A percentile compares a stretch with the other conserved stretches of the same genome.
phyloP scores from a whole-genome alignment of 2,329 filamentous ascomycete species.

The Biscogniauxia mediterranea region DNA sequence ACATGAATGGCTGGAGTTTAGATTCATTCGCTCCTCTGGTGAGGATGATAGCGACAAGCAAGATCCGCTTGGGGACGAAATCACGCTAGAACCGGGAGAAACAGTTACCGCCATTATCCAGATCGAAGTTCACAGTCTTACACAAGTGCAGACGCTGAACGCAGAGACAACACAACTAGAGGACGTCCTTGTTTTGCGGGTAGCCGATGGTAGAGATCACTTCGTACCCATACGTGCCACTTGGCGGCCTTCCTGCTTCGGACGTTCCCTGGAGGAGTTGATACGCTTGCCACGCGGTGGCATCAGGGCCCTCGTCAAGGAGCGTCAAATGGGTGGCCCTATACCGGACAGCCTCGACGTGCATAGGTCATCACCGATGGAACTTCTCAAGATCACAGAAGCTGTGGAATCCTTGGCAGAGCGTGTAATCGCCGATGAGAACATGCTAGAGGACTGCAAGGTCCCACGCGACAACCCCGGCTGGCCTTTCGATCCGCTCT shows the following conservation, averaged over 20 bases:
- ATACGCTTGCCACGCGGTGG: slow-evolving; percentile 81
- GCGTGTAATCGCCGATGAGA: slow-evolving; percentile 57
- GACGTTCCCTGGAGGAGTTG: slow-evolving; percentile 82
- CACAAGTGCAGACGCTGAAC: slow-evolving; percentile 70
- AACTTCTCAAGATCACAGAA: slow-evolving; percentile 87
- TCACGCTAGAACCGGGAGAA: slow-evolving; percentile 81
- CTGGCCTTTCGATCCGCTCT: slow-evolving; percentile 54
- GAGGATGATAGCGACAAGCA: slow-evolving; percentile 13
- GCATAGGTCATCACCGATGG: slow-evolving; percentile 78
- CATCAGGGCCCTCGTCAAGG: slow-evolving; percentile 53
- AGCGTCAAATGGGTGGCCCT: slow-evolving; percentile 36
- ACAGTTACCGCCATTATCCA: slow-evolving; percentile 70
- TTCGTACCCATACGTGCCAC: slow-evolving; percentile 78
- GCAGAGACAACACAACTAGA: slow-evolving; percentile 65
- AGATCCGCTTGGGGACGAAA: slow-evolving; percentile 43
- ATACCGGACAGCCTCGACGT: slow-evolving; percentile 59
- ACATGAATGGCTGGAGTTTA: slow-evolving; percentile 29
- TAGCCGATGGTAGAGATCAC: slow-evolving; percentile 82
- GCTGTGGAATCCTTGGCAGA: slow-evolving; percentile 61
- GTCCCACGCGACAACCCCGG: slow-evolving; percentile 52
- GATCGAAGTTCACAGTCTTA: slow-evolving; percentile 61
- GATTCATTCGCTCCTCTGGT: slow-evolving; percentile 17
- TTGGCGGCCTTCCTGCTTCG: slow-evolving; percentile 82
- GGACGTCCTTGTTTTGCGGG: slow-evolving; percentile 82
- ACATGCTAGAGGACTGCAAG: slow-evolving; percentile 55